Percentiles rank a stretch among this genome's conserved stretches.
Conservation (phyloP, 2,329 filamentous ascomycete genomes). For the Neonectria magnoliae region DNA sequence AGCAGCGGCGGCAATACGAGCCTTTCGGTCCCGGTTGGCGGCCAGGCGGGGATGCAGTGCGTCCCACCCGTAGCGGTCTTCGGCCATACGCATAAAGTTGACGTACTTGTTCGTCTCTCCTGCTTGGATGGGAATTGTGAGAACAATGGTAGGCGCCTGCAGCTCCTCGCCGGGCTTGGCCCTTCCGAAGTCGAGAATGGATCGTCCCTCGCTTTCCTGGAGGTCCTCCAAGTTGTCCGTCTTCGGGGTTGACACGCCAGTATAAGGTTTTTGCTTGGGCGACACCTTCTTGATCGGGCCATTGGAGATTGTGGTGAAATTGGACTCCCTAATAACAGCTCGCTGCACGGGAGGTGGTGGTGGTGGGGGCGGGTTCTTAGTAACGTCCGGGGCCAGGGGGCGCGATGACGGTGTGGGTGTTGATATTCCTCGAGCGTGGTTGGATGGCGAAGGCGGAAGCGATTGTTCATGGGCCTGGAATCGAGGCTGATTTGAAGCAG, state of each 20-base stretch:
- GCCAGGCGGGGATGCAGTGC: constrained; percentile 91
- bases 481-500: constrained; percentile 43
- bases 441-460: constrained; percentile 56
- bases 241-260: constrained; percentile 58
- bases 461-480: constrained; percentile 50
- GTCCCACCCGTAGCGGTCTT: constrained; percentile 94
- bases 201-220: constrained; percentile 58
- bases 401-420: constrained; percentile 49
- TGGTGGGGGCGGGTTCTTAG: constrained; percentile 51
- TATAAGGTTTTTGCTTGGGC: constrained; percentile 58
- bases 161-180: constrained; percentile 67
- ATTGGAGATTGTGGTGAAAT: constrained; percentile 54
- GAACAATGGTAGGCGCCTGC: constrained; percentile 78
- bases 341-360: constrained; percentile 46
- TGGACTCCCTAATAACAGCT: constrained; percentile 51
- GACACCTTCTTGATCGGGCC: constrained; percentile 57
- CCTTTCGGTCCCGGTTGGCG: constrained; percentile 86
- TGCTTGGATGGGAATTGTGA: constrained; percentile 78
- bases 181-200: constrained; percentile 70
- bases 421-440: constrained; percentile 47
- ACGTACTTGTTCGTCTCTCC: constrained; percentile 90
- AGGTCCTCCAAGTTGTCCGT: constrained; percentile 61
- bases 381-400: constrained; percentile 47
- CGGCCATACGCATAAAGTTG: constrained; percentile 93
- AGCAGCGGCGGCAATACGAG: constrained; percentile 88